phyloP scores from a whole-genome alignment of 257 asterid species.

The Nicotiana obtusifolia region DNA sequence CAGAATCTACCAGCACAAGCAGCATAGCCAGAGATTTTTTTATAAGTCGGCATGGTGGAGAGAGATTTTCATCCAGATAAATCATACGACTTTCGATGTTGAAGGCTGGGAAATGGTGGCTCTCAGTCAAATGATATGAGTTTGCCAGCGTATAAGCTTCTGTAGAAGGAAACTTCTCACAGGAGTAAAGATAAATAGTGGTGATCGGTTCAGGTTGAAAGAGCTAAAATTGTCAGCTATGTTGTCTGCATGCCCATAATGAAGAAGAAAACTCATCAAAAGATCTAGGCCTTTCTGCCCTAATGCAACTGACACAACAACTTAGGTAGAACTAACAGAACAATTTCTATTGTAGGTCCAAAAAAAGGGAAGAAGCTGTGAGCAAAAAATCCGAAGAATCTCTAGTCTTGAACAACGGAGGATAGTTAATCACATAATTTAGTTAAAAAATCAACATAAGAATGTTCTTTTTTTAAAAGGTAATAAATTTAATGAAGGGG shows the following conservation, averaged over 20 bases:
- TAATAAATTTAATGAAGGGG: too few species aligned
- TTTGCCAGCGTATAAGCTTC: neutral
- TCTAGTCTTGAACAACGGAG: neutral
- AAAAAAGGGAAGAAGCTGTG: neutral
- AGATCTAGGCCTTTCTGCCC: neutral
- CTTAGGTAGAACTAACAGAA: neutral
- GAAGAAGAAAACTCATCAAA: conserved; percentile 7
- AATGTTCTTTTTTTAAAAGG: neutral
- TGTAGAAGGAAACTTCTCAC: neutral
- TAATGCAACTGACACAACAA: neutral
- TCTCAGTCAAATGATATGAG: neutral
- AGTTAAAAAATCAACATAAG: neutral
- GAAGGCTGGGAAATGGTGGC: neutral
- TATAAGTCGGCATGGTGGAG: neutral
- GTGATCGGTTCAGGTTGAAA: neutral
- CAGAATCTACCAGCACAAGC: neutral
- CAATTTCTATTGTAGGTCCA: neutral
- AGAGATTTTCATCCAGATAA: neutral
- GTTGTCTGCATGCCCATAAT: neutral
- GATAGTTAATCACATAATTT: neutral
- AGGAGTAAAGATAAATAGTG: neutral
- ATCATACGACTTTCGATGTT: neutral
- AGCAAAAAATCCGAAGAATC: neutral
- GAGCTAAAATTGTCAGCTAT: neutral
- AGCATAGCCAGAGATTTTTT: neutral